phyloP scores from a whole-genome alignment of 306 rosid genomes.

The Luffa aegyptiaca region DNA sequence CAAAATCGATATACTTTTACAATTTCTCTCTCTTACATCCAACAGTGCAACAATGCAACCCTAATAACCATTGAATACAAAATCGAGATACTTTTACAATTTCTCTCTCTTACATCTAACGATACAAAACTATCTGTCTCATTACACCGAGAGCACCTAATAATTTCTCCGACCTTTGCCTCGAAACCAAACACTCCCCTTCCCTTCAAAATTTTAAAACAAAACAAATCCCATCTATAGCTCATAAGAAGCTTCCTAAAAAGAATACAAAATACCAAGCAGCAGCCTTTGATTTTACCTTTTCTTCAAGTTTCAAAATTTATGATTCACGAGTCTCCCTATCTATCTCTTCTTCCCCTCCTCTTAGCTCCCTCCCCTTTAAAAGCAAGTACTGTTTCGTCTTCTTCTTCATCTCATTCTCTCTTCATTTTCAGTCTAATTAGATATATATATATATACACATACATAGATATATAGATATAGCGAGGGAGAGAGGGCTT shows the following conservation, averaged over 20 bases:
- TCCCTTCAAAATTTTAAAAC: not conserved
- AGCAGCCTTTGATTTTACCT: not conserved
- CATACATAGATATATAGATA: not conserved
- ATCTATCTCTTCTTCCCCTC: too few relatives aligned
- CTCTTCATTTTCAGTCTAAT: not conserved
- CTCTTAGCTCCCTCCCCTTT: slow-evolving; percentile 23
- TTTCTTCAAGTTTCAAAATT: not conserved
- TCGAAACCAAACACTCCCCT: not conserved
- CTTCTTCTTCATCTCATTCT: slow-evolving; percentile 12
- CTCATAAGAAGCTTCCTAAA: not conserved
- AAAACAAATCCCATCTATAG: slow-evolving; percentile 1
- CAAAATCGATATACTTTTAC: too few relatives aligned
- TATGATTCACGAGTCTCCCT: not conserved
- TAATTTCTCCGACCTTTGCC: not conserved
- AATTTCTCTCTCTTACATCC: too few relatives aligned
- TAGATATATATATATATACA: not conserved
- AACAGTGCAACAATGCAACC: too few relatives aligned
- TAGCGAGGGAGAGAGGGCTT: slow-evolving; percentile 5
- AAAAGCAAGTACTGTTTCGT: slow-evolving; percentile 25
- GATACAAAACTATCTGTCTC: too few relatives aligned
- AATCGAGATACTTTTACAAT: too few relatives aligned
- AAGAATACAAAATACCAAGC: not conserved
- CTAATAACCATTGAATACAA: too few relatives aligned
- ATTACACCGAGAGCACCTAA: too few relatives aligned
- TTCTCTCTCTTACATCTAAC: too few relatives aligned